Evolutionary conservation across 1,284 basidiomycete genomes (phyloP), one percentile per base, ranked within the genome.

Genomic region (Fomitopsis betulina): DNA sequence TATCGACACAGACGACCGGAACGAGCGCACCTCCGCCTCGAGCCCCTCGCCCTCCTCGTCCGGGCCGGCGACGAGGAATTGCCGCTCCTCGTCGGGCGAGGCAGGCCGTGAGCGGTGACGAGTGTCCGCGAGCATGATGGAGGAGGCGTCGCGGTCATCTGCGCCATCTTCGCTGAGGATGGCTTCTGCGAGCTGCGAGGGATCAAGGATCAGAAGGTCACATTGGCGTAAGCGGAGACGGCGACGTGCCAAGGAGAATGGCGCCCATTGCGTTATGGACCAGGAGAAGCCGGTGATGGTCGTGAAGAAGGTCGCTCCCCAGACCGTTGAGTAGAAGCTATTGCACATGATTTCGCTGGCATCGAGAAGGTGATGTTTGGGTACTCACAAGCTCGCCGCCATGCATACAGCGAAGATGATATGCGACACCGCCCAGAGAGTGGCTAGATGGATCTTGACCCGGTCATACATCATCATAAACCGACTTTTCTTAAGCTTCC

Each of bases 221-320:
- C 23, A 3, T 7, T 37, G 35, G 5, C 47, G 5, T 15, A 40
- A 9, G 37, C 17, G 57, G 13, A 19, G 60, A 53, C 51, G 59
- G 30, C 27, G 5, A 75, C 84, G 59, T 64, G 90, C 89, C 67
- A 92, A 70, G 1, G 89, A 82, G 70, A 89, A 91, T 3, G 89
- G 89, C 9, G 82, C 89, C 92, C 91, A 93, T 70, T 86, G 84
- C 0, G 86, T 83, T 56, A 93, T 79, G 1, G 89, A 89, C 87
- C 87, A 93, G 10, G 88, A 84, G 63, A 93, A 85, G 0, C 91
- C 91, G 4, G 84, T 82, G 13, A 87, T 61, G 9, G 85, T 81
- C 39, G 93, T 80, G 50, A 93, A 77, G 25, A 84, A 63, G 0
- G 85, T 89, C 21, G 88, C 85, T 0, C 85, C 84, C 21, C 68